Conservation (phyloP, 2,329 filamentous ascomycete species). For the Atkinsonella hypoxylon region DNA sequence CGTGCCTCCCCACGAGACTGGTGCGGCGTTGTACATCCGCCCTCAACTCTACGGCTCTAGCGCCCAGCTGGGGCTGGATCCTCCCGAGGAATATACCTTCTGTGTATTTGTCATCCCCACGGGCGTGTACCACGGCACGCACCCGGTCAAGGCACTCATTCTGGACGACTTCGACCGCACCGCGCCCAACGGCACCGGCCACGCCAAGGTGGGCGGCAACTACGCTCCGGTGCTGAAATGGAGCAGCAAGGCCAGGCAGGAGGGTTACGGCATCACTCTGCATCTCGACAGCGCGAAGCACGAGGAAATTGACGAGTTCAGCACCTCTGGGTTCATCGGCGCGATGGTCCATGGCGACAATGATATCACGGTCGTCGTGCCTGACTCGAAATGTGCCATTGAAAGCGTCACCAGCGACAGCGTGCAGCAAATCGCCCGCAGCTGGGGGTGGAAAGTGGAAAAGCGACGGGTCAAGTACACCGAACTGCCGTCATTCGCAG, state of each 20-base stretch:
- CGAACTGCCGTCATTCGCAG: slow-evolving; percentile 43
- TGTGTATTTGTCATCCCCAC: slow-evolving; percentile 83
- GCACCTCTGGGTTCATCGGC: slow-evolving; percentile 86
- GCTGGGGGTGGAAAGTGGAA: slow-evolving; percentile 78
- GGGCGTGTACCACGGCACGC: slow-evolving; percentile 83
- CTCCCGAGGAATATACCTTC: slow-evolving; percentile 88
- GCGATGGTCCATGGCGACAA: slow-evolving; percentile 47
- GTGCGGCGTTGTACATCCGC: slow-evolving; percentile 85
- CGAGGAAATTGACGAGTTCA: slow-evolving; percentile 89
- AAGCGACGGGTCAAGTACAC: slow-evolving; percentile 54
- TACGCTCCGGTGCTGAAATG: slow-evolving; percentile 85
- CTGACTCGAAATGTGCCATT: slow-evolving; percentile 79
- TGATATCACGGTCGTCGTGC: slow-evolving; percentile 65
- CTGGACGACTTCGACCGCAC: slow-evolving; percentile 89
- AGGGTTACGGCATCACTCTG: slow-evolving; percentile 88
- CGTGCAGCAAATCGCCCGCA: slow-evolving; percentile 60
- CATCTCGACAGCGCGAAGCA: slow-evolving; percentile 80
- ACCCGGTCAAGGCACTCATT: slow-evolving; percentile 78
- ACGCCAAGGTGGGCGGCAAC: slow-evolving; percentile 91
- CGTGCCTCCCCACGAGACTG: slow-evolving; percentile 80
- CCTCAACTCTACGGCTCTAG: slow-evolving; percentile 79
- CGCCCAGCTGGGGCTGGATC: slow-evolving; percentile 74
- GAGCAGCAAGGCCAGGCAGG: slow-evolving; percentile 66
- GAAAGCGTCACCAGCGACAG: slow-evolving; percentile 75
- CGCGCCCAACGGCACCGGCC: slow-evolving; percentile 81